Percentiles rank a stretch among this genome's conserved stretches.
phyloP scores from a whole-genome alignment of 345 rosid species.

The Moricandia moricandioides region DNA sequence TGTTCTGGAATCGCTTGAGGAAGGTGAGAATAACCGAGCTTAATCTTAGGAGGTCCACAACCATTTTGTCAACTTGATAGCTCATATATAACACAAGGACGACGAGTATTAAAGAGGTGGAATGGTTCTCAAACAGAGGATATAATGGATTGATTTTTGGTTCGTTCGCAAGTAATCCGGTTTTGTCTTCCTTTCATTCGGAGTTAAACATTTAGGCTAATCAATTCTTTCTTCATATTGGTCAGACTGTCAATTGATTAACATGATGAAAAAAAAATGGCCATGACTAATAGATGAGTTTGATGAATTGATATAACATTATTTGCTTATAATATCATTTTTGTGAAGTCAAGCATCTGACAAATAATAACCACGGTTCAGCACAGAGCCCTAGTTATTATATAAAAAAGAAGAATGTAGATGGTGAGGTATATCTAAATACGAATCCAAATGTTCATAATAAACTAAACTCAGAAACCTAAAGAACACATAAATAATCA shows the following conservation, averaged over 20 bases:
- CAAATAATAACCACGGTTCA: neutral
- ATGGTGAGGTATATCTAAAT: neutral
- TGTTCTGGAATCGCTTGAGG: neutral
- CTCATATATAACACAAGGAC: neutral
- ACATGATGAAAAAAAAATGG: neutral
- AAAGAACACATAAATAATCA: slow-evolving; percentile 1
- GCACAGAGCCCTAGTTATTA: slow-evolving; percentile 7
- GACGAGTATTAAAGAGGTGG: neutral
- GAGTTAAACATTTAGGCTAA: neutral
- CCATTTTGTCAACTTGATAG: neutral
- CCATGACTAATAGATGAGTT: neutral
- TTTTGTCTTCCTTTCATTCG: neutral
- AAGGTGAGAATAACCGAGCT: neutral
- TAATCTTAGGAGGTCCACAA: neutral
- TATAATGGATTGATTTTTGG: neutral
- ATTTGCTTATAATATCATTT: neutral
- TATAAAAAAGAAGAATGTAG: slow-evolving; percentile 7
- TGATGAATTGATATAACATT: neutral
- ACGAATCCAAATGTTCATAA: slow-evolving; percentile 23
- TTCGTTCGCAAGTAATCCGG: neutral
- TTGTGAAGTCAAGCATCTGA: neutral
- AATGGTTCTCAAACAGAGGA: neutral
- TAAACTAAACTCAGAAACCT: slow-evolving; percentile 5
- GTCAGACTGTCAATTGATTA: neutral
- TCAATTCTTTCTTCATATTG: no score